Base-by-base conservation (phyloP, 2,329 filamentous ascomycete genomes). In the Fusarium hainanense region DNA sequence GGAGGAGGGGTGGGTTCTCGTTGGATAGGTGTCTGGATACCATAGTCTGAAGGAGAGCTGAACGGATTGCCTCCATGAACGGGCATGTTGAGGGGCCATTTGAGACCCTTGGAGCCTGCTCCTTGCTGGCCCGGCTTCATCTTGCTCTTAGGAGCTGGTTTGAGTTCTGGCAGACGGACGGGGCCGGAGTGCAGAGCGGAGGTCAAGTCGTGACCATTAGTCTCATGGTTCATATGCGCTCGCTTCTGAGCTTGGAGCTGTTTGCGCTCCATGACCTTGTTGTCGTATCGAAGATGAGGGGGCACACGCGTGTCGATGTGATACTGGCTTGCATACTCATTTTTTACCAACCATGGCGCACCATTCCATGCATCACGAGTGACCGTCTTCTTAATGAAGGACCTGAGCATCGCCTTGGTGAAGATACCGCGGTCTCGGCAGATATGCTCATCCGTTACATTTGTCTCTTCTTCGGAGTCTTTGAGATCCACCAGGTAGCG, bases 331-430 rank as follows among this genome's bases (percentile, higher is more conserved):
- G 96, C 96, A 63, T 97, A 90, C 56, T 93, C 90, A 37, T 92
- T 87, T 81, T 97, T 98, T 20, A 98, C 95, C 58, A 97, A 83
- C 96, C 96, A 99, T 0, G 96, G 95, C 1, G 96, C 96, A n/a
- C 95, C 95, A 65, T 90, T 95, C 93, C 94, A 98, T 6, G 93
- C 89, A 76, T 98, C 96, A 66, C 95, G 86, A 3, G 90, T 92
- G n/a, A 98, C 92, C 1, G 94, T 96, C 79, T 97, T 94, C 78
- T 97, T 97, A 69, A 99, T 93, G 71, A 98, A 99, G 8, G 94
- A 93, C 34, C 95, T 90, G 42, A 99, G 85, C 79, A 98, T 94
- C 50, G 94, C 90, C 81, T 99, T 98, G 28, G 95, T 98, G 77
- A 98, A 99, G 48, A 93, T 88, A 74, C 95, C 97, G 54, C 94